Base-by-base conservation (phyloP, 73 alveolate species). In the Loxodes magnus region DNA sequence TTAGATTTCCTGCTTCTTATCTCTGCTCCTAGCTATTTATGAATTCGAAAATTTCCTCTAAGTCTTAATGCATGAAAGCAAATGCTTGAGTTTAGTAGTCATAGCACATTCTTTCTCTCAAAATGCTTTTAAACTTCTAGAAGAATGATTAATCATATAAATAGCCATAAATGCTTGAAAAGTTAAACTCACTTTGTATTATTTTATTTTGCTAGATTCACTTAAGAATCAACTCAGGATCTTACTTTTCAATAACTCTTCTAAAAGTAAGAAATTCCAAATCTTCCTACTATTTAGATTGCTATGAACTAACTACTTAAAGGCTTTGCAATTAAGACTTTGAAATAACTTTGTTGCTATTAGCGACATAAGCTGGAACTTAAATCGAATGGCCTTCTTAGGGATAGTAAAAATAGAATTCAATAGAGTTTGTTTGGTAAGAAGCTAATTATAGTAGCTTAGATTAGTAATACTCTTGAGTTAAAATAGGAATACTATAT, bases 371-470 rank as follows among this genome's bases (percentile, higher is more conserved):
- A 23, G 71, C 61, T 12, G 82, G 82, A 46, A 36, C 42, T 41
- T 44, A 54, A 19, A 42, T 43, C 46, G 35, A 68, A 35, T n/a
- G 15, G 2, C 82, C 82, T 39, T 36, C 64, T 27, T 62, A 24
- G 4, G 82, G 82, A 27, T 58, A 68, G 50, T 68, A 68, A 68
- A 68, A 68, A 16, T 56, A 31, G 22, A 44, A 56, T 42, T 57
- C 58, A 67, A 57, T 35, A 14, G 51, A 10, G 21, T n/a, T 30
- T 35, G 74, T 67, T 50, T 56, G 27, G 53, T 26, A 67, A 12
- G 29, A 3, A n/a, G 25, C 30, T 23, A 65, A 31, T 43, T n/a
- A 19, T 15, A 15, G 14, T 15, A 15, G 7, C 14, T 10, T 17
- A 15, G 7, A 10, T 2, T 17, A 15, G 7, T 23, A 9, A 39